Conservation (phyloP, 306 rosid species). For the Quercus gilva region DNA sequence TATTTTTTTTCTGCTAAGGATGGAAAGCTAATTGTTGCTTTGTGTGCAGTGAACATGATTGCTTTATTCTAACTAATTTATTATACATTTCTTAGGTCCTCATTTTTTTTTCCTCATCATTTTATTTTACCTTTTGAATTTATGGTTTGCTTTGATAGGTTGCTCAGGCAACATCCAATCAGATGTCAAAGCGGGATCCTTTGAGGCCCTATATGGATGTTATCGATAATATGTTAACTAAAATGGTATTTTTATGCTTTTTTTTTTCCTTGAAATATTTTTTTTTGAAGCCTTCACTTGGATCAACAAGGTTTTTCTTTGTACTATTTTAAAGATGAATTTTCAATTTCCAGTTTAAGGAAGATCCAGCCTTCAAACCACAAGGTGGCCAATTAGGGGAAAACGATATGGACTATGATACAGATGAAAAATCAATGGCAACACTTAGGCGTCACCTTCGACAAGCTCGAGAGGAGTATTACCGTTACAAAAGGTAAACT, state of each 20-base stretch:
- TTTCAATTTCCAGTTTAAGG: slow-evolving; percentile 56
- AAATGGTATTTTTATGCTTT: slow-evolving; percentile 57
- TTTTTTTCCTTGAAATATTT: slow-evolving; percentile 13
- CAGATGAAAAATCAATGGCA: slow-evolving; percentile 99
- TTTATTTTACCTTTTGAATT: not conserved
- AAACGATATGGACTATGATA: slow-evolving; percentile 95
- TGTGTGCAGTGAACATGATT: not conserved
- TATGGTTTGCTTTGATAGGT: slow-evolving; percentile 48
- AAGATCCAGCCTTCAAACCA: slow-evolving; percentile 94
- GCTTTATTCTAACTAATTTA: not conserved
- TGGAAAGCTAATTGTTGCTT: not conserved
- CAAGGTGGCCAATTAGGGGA: slow-evolving; percentile 92
- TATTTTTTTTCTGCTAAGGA: not conserved
- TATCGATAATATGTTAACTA: slow-evolving; percentile 70
- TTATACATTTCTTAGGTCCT: not conserved
- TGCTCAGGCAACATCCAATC: slow-evolving; percentile 96
- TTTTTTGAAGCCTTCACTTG: slow-evolving; percentile 6
- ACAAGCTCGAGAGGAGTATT: slow-evolving; percentile 87
- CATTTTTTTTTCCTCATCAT: not conserved
- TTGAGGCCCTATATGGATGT: slow-evolving; percentile 87
- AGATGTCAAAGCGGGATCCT: slow-evolving; percentile 93
- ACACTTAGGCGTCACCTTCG: slow-evolving; percentile 91
- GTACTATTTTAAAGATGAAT: slow-evolving; percentile 27
- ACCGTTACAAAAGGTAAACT: slow-evolving; percentile 82
- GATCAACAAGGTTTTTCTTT: slow-evolving; percentile 11